Evolutionary conservation across 306 rosid species (phyloP), one percentile per base, ranked within the genome.

Genomic region (Medicago ruthenica): DNA sequence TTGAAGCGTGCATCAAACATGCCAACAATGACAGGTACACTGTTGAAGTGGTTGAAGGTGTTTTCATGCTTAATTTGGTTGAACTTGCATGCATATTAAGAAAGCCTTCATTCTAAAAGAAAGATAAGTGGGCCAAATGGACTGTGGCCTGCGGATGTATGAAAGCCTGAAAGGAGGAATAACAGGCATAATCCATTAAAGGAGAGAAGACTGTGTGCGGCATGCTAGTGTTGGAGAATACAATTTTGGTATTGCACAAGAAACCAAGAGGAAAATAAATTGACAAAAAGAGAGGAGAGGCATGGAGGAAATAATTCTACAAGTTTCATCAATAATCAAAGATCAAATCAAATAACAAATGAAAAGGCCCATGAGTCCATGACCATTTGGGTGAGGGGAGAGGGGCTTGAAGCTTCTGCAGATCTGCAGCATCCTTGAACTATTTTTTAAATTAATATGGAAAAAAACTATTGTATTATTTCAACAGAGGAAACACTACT

Each of bases 1-100:
- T 73, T 77, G 68, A 55, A 68, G 76, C 66, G 34, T 50, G 34
- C 57, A 74, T 72, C 36, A 27, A 54, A 71, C 37, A 9, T 54
- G 58, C 42, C 79, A 58, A 41, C 16, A n/a, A 34, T 72, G 62
- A 76, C 57, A 55, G 53, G 20, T 62, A 50, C 24, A 34, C 48
- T 42, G n/a, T 67, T 14, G 18, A 51, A 78, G 57, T 60, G 53
- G 36, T 77, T 18, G 48, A 24, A 74, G 50, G 71, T 75, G 42
- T 67, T 21, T 47, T 5, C 37, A 34, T 34, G 37, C 37, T 34
- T 34, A 34, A 0, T 34, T 34, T 34, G 37, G 7, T 20, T 64
- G 70, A 50, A 31, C 41, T 41, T 62, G 39, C 76, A 20, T 47
- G 65, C 48, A 7, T 65, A 41, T 65, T 31, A 45, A 20, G 48